Evolutionary conservation across 2,329 filamentous ascomycete species (phyloP).

Genomic region (Pestalotiopsis sp.): DNA sequence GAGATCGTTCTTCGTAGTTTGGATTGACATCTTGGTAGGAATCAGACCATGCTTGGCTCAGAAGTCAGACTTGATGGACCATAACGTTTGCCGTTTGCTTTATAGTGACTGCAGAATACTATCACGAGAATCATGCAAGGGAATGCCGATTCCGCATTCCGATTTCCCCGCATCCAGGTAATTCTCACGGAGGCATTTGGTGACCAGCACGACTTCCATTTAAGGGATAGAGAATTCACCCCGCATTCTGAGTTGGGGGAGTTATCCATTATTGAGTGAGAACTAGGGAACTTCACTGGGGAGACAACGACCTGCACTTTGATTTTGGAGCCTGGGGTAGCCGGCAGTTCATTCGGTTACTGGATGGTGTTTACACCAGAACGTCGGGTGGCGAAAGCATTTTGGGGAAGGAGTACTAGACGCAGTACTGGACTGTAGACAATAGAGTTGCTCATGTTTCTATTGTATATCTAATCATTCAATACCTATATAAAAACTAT

Average conservation of each 20-base stretch:
- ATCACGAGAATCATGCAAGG: background rate
- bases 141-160: background rate
- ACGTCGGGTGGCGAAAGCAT: background rate
- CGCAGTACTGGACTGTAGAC: too few species aligned
- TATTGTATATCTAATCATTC: too few species aligned
- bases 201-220: background rate
- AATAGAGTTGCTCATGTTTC: too few species aligned
- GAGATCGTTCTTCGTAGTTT: background rate
- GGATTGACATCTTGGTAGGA: constrained; percentile 1
- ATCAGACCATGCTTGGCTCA: background rate
- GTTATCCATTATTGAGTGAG: background rate
- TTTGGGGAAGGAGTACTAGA: background rate
- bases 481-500: too few species aligned
- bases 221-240: background rate
- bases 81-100: background rate
- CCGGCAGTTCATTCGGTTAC: background rate
- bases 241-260: background rate
- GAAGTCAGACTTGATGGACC: background rate
- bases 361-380: background rate
- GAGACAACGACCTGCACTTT: background rate
- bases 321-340: background rate
- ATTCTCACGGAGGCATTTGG: background rate
- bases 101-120: background rate
- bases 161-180: background rate
- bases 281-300: background rate